Conservation (phyloP, 1,139 yeast genomes). For the Blastobotrys apis region DNA sequence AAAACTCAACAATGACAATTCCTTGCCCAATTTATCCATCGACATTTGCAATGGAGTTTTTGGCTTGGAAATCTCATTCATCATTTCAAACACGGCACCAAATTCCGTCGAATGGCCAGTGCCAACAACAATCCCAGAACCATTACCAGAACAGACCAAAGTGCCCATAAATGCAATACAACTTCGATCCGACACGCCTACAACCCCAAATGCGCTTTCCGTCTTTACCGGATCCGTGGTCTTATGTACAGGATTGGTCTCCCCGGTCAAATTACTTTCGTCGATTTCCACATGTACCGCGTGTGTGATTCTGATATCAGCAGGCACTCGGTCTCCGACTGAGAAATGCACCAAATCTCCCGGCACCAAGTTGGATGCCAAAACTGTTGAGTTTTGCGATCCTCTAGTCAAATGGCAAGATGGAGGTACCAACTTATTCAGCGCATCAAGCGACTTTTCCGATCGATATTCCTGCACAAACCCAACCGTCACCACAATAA, state of each 20-base stretch:
- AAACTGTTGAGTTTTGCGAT: constrained; percentile 58
- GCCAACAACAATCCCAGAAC: constrained; percentile 87
- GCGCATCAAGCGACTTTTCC: constrained; percentile 87
- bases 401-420: constrained; percentile 85
- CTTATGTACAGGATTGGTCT: constrained; percentile 79
- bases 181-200: constrained; percentile 60
- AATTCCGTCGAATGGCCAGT: constrained; percentile 86
- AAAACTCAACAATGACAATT: constrained; percentile 77
- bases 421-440: constrained; percentile 88
- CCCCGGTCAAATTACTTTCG: constrained; percentile 93
- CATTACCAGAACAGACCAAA: constrained; percentile 89
- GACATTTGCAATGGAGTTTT: constrained; percentile 92
- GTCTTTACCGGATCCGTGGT: constrained; percentile 39
- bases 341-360: constrained; percentile 86
- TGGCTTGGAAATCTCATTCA: constrained; percentile 90
- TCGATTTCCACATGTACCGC: constrained; percentile 78
- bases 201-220: constrained; percentile 31
- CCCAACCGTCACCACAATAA: constrained; percentile 91
- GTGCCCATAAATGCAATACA: constrained; percentile 95
- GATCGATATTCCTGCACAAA: constrained; percentile 94
- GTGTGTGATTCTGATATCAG: constrained; percentile 76
- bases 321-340: constrained; percentile 94
- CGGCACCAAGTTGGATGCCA: constrained; percentile 85
- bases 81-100: constrained; percentile 85
- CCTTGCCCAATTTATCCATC: constrained; percentile 92